Base-by-base conservation (phyloP, 2,329 filamentous ascomycete species). In the Talaromyces sp. region DNA sequence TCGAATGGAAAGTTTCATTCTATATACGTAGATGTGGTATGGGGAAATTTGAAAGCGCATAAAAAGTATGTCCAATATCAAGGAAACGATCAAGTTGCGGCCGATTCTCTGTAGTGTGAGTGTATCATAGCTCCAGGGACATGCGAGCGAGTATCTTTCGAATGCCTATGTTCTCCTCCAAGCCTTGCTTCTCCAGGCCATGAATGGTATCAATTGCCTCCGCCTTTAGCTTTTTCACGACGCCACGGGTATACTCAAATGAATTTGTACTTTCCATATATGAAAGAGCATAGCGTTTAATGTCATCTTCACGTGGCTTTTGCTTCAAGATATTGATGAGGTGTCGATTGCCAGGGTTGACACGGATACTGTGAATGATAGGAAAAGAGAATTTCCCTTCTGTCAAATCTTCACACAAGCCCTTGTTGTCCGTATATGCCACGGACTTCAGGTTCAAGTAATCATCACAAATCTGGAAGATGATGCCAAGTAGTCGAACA, bases 311-410 rank as follows among this genome's bases (percentile, higher is more conserved):
- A 42, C 58, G 58, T 31, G 58, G 58, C 35, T 60, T 60, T 42
- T 60, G 58, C 23, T 60, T 60, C 35, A 60, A n/a, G 9, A 60
- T 60, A 21, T 60, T 60, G n/a, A 60, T 54, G 1, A 60, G 48
- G 12, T 60, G 58, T 23, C 58, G 33, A 21, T 60, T 60, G 3
- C 58, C 46, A n/a, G 58, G 33, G 37, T 60, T 60, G 6, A 33
- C 18, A 40, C 58, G 44, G 28, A 60, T 42, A 35, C 58, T 60
- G 39, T 63, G 61, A 21, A 77, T 71, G 5, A 79, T 62, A 1
- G 73, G 69, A 9, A 76, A 69, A 0, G 73, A 75, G 63, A 70
- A 71, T 66, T 80, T 79, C 2, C 76, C 76, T 61, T 79, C 75
- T 57, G 76, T 75, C 0, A 79, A 62, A 61, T 79, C 77, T 59